Conservation (phyloP, 371 early-diverging fungal species). For the Mortierella sp. region DNA sequence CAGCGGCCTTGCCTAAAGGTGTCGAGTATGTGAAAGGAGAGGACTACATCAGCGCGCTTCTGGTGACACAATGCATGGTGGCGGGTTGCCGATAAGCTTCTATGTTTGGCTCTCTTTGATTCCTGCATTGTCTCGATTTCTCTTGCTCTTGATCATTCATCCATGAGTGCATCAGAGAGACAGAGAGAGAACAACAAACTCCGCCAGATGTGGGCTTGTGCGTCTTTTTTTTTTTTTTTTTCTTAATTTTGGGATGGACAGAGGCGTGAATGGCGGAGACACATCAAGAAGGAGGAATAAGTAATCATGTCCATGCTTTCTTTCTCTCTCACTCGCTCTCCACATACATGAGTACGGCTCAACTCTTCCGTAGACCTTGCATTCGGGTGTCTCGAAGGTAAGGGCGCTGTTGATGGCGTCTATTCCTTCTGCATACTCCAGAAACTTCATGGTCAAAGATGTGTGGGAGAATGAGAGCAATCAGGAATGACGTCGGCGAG, state of each 20-base stretch:
- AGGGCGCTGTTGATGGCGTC: slow-evolving; percentile 67
- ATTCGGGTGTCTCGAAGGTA: slow-evolving; percentile 71
- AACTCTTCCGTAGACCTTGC: slow-evolving; percentile 75
- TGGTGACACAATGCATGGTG: not conserved
- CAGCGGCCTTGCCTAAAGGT: slow-evolving; percentile 84
- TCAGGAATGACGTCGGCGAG: not conserved
- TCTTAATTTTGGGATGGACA: no score
- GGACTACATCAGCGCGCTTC: not conserved
- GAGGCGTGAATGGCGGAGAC: no score
- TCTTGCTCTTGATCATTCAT: not conserved
- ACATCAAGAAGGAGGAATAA: no score
- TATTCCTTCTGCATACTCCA: slow-evolving; percentile 53
- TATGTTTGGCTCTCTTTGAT: no score
- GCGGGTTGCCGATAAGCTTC: not conserved
- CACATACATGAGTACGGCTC: slow-evolving; percentile 93
- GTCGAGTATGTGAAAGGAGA: slow-evolving; percentile 2
- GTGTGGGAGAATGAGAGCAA: slow-evolving; percentile 1
- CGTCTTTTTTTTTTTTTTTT: no score
- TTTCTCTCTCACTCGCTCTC: no score
- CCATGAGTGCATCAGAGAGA: not conserved
- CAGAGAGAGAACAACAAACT: not conserved
- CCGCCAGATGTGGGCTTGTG: not conserved
- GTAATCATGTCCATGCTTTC: no score
- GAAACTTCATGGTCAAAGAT: slow-evolving; percentile 50
- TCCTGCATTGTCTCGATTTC: no score